phyloP scores from a whole-genome alignment of 768 basidiomycete genomes.

The Lyophyllum shimeji region DNA sequence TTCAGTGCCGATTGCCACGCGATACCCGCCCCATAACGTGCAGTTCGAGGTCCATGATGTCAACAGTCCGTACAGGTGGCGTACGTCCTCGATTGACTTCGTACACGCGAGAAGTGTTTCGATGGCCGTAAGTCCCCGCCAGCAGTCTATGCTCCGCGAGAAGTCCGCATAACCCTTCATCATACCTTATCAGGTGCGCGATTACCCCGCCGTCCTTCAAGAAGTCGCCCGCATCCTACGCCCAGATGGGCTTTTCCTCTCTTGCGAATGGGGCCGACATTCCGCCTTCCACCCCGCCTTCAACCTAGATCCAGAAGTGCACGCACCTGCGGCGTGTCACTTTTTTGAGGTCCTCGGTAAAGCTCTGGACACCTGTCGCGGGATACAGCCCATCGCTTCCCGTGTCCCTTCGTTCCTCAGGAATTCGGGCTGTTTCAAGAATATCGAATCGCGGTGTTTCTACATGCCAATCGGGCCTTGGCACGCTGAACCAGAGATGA shows the following conservation, averaged over 20 bases:
- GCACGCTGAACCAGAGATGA: conserved; percentile 34
- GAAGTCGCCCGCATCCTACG: conserved; percentile 67
- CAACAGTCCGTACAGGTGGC: conserved; percentile 50
- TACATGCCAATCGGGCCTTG: conserved; percentile 55
- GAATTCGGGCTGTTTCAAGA: conserved; percentile 37
- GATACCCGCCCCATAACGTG: conserved; percentile 59
- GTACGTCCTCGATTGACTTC: conserved; percentile 56
- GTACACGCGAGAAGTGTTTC: conserved; percentile 63
- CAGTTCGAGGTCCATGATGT: conserved; percentile 69
- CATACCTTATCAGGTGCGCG: conserved; percentile 46
- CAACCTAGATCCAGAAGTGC: conserved; percentile 24
- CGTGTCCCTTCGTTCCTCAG: conserved; percentile 37
- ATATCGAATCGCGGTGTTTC: conserved; percentile 28
- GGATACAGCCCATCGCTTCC: conserved; percentile 37
- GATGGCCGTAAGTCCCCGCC: conserved; percentile 53
- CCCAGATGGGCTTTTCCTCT: conserved; percentile 69
- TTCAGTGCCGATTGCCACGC: conserved; percentile 71
- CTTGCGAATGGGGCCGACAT: conserved; percentile 56
- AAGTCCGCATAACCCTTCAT: not conserved
- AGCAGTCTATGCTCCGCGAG: not conserved
- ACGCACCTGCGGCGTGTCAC: conserved; percentile 37
- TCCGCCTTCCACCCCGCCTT: conserved; percentile 37
- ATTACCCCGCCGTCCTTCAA: conserved; percentile 51
- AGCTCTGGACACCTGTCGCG: conserved; percentile 31
- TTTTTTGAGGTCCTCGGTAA: conserved; percentile 39